phyloP scores from a whole-genome alignment of 352 stramenopile species.

The Pythium aphanidermatum region DNA sequence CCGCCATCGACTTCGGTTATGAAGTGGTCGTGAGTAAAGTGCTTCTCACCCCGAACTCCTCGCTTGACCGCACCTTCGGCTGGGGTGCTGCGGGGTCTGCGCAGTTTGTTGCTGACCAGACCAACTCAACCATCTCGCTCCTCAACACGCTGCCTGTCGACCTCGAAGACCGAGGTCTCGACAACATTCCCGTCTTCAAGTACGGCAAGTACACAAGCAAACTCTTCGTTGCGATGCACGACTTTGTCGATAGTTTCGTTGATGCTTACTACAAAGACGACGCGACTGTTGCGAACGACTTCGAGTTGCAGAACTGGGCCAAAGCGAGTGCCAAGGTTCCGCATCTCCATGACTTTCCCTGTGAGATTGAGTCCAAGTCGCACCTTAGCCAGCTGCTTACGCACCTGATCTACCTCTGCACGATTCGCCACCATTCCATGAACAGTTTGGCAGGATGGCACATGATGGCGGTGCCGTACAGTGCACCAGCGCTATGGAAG shows the following conservation, averaged over 20 bases:
- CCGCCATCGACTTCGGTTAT: constrained; percentile 29
- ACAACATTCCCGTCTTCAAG: constrained; percentile 13
- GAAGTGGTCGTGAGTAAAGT: constrained; percentile 24
- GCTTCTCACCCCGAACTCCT: constrained; percentile 21
- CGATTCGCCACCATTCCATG: constrained; percentile 41
- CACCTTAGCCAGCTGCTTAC: constrained; percentile 23
- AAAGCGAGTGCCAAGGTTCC: constrained; percentile 17
- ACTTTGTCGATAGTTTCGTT: constrained; percentile 37
- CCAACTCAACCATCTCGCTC: constrained; percentile 5
- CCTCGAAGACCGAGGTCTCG: constrained; percentile 5
- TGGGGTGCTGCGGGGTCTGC: constrained; percentile 28
- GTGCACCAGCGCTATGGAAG: constrained; percentile 13
- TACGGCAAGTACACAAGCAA: constrained; percentile 8
- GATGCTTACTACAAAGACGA: constrained; percentile 27
- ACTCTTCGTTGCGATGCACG: constrained; percentile 16
- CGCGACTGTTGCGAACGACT: constrained; percentile 17
- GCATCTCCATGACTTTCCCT: constrained; percentile 29
- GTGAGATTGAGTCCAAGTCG: constrained; percentile 9
- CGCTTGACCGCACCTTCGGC: constrained; percentile 29
- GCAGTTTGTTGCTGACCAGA: constrained; percentile 23
- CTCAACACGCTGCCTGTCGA: constrained; percentile 7
- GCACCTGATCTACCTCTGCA: constrained; percentile 33
- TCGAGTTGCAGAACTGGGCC: constrained; percentile 43
- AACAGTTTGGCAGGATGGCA: constrained; percentile 38
- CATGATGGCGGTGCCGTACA: constrained; percentile 11